Conservation (phyloP, 441 rosid genomes). For the Oxalis stricta region DNA sequence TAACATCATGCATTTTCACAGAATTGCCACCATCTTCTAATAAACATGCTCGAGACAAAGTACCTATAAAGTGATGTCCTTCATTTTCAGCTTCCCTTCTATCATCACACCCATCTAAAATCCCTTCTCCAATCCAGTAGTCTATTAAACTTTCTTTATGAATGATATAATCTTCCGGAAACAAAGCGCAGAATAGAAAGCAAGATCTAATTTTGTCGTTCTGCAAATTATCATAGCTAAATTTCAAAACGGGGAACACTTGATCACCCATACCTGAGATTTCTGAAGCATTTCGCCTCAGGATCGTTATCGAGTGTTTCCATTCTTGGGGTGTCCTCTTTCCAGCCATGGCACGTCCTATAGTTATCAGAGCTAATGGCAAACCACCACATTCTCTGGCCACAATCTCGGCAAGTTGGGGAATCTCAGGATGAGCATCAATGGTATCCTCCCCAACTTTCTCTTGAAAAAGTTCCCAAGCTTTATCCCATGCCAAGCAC, state of each 20-base stretch:
- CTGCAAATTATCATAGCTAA: not conserved
- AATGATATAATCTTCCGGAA: slow-evolving; percentile 1
- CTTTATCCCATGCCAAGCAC: slow-evolving; percentile 6
- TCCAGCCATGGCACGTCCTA: slow-evolving; percentile 15
- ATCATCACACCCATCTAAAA: not conserved
- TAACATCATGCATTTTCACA: slow-evolving; percentile 10
- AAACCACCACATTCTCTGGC: slow-evolving; percentile 12
- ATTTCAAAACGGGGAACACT: not conserved
- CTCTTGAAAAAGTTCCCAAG: slow-evolving; percentile 9
- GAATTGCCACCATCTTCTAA: not conserved
- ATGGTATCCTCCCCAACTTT: slow-evolving; percentile 1
- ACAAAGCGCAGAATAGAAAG: slow-evolving; percentile 7
- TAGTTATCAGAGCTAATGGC: slow-evolving; percentile 16
- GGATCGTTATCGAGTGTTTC: not conserved
- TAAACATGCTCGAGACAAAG: slow-evolving; percentile 3
- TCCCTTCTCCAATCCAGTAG: slow-evolving; percentile 13
- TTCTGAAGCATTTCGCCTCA: not conserved
- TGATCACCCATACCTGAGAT: not conserved
- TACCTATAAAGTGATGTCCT: not conserved
- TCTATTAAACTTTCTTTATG: not conserved
- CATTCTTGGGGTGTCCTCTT: not conserved
- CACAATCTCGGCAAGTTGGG: not conserved
- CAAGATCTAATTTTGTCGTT: not conserved
- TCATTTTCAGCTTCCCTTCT: not conserved
- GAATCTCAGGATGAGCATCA: slow-evolving; percentile 7